Base-by-base conservation (phyloP, 2,329 filamentous ascomycete genomes). In the Teratosphaeria zuluensis region DNA sequence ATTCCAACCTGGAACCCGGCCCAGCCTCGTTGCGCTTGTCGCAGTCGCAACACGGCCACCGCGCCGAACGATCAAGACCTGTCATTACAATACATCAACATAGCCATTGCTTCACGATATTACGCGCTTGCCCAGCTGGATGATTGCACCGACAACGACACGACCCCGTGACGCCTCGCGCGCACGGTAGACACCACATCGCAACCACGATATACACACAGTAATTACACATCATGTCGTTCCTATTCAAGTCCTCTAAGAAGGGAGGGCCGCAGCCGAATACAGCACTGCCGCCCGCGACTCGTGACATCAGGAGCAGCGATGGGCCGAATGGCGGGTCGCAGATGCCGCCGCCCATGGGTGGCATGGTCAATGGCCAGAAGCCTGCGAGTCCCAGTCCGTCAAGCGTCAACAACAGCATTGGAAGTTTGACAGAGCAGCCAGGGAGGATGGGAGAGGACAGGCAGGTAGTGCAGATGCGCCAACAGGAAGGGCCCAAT, bases 331-430 rank as follows among this genome's bases (percentile, higher is more conserved):
- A 69, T 54, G 53, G 62, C n/a, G 38, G 53, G 7, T 72, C 76
- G 48, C 72, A 78, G 56, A 72, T 76, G 56, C 72, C 77, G 2
- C 72, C 74, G 51, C 19, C 42, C 42, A 68, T 77, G 48, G 83
- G 83, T 73, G 80, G 78, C 57, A 61, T 66, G 30, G 58, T 60
- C 28, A 63, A 63, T 58, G 62, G 56, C 33, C 51, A 57, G 51
- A 71, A 70, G 55, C 63, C 69, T 2, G 63, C 58, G 54, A 68
- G 66, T 32, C 76, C 81, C 2, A 84, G 87, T 59, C 83, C 87
- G 55, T 87, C 89, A 4, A 92, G 90, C 70, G 78, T 80, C 59
- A 84, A 81, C 68, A 80, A 79, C 65, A 70, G 68, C 55, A 52
- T 71, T 33, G 28, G 31, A n/a, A 58, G 59, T 35, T 30, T 58